Conservation (phyloP, 75 land plant species). For the Pseudotsuga menziesii region DNA sequence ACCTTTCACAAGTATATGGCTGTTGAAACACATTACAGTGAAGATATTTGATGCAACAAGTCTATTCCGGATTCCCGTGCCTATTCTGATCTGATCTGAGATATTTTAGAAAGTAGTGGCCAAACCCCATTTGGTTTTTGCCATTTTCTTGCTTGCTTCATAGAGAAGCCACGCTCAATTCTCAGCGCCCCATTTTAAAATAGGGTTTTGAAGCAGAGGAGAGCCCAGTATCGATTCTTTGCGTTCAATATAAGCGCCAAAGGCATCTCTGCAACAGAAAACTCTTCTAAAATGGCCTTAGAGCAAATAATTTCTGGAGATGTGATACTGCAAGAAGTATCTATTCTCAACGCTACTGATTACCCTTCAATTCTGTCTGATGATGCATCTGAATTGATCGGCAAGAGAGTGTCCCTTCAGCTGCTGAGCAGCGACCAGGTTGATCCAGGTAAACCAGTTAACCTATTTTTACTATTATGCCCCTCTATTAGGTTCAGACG, state of each 20-base stretch:
- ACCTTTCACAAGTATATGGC: neutral
- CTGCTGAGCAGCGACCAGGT: conserved; percentile 3
- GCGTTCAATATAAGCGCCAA: too few species aligned
- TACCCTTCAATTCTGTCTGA: neutral
- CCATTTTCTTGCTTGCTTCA: neutral
- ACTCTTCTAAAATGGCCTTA: too few species aligned
- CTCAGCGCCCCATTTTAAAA: neutral
- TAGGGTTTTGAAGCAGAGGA: too few species aligned
- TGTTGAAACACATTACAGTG: too few species aligned
- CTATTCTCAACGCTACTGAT: neutral
- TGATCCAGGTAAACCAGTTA: neutral
- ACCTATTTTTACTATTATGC: too few species aligned
- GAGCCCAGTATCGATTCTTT: too few species aligned
- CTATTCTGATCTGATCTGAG: too few species aligned
- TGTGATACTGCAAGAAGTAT: neutral
- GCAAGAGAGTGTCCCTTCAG: neutral
- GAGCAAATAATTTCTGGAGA: neutral
- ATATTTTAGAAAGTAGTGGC: neutral
- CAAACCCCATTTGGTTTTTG: neutral
- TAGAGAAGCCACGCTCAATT: neutral
- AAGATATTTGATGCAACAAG: too few species aligned
- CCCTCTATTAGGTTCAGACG: too few species aligned
- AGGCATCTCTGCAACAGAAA: too few species aligned
- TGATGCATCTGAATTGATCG: neutral
- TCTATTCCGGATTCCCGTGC: too few species aligned